Percentiles rank a stretch among this genome's conserved stretches.
phyloP scores from a whole-genome alignment of 371 early-diverging fungal species.

The Mucor lusitanicus region DNA sequence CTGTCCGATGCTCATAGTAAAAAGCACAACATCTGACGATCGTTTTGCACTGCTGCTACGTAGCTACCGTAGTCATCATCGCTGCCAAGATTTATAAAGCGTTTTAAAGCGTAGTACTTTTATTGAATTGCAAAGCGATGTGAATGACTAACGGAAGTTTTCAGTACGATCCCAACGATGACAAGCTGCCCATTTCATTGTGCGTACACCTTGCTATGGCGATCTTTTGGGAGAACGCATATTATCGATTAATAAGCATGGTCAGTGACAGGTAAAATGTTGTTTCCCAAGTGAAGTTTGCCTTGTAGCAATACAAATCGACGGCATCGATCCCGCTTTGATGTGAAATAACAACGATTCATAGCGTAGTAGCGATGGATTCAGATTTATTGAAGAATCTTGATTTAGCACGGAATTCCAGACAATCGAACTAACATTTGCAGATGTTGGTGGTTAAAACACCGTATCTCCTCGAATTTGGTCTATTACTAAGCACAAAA shows the following conservation, averaged over 20 bases:
- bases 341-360: too few relatives aligned
- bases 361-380: too few relatives aligned
- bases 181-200: background rate
- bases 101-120: too few relatives aligned
- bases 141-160: too few relatives aligned
- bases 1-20: too few relatives aligned
- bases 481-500: background rate
- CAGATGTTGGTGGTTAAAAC: background rate
- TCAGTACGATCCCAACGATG: too few relatives aligned
- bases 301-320: background rate
- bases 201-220: background rate
- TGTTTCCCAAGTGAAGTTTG: background rate
- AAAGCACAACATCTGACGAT: too few relatives aligned
- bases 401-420: background rate
- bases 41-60: too few relatives aligned
- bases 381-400: background rate
- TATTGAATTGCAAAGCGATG: too few relatives aligned
- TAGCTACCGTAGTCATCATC: too few relatives aligned
- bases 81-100: too few relatives aligned
- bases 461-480: background rate
- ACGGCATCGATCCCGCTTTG: background rate
- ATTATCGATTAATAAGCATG: background rate
- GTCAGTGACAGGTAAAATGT: background rate
- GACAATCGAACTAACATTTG: background rate
- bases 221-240: background rate